Percentiles rank a stretch among this genome's conserved stretches.
Evolutionary conservation across 371 early-diverging fungal genomes (phyloP).

Genomic region (Chytridium lagenaria): DNA sequence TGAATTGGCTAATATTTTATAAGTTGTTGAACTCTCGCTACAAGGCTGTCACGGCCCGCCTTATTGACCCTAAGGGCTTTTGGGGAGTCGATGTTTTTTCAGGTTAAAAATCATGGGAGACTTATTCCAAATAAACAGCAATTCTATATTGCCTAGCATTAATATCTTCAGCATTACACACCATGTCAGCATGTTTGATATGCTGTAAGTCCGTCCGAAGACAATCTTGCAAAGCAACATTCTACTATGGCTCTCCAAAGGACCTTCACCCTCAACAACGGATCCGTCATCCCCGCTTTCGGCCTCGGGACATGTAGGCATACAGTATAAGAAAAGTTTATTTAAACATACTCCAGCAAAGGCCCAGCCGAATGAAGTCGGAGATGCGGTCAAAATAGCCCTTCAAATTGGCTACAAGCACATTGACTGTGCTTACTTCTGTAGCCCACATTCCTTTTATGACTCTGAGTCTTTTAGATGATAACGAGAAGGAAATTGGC

Average conservation of each 20-base stretch:
- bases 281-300: not conserved
- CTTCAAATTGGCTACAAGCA: conserved; percentile 42
- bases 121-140: no score
- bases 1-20: not conserved
- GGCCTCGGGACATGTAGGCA: conserved; percentile 31
- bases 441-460: not conserved
- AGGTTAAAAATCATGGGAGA: not conserved
- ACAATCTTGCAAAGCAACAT: not conserved
- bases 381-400: conserved; percentile 66
- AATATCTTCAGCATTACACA: no score
- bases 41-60: not conserved
- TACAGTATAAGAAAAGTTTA: not conserved
- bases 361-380: conserved; percentile 61
- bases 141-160: no score
- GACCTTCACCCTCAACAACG: no score
- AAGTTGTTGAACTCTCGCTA: not conserved
- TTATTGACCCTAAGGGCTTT: not conserved
- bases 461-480: conserved; percentile 53
- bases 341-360: conserved; percentile 64
- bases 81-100: conserved; percentile 6
- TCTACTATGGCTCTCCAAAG: no score
- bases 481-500: conserved; percentile 88
- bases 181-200: no score
- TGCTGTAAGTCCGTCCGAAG: not conserved
- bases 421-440: conserved; percentile 52